Percentiles rank a stretch among this genome's conserved stretches.
Evolutionary conservation across 345 rosid species (phyloP).

Genomic region (Clausena lansium): DNA sequence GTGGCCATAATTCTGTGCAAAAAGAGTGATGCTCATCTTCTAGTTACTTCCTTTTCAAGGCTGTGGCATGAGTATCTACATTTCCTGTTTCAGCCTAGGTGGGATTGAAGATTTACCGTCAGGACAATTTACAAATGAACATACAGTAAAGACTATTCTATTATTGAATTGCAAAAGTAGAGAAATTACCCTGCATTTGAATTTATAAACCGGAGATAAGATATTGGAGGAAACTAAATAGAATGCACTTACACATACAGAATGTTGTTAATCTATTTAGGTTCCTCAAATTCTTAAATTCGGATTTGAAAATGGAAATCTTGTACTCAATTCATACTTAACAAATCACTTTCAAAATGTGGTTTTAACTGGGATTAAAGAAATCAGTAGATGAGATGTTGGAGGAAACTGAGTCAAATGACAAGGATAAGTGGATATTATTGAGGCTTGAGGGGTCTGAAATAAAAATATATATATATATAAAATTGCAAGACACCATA

Average conservation of each 20-base stretch:
- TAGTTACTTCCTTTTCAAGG: background rate
- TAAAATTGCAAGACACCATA: no score
- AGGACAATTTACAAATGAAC: no score
- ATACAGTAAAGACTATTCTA: no score
- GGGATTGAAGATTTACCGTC: no score
- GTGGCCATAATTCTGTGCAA: background rate
- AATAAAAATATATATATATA: no score
- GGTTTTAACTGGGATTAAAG: background rate
- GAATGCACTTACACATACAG: background rate
- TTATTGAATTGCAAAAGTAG: background rate
- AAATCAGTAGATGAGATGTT: background rate
- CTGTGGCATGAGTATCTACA: background rate
- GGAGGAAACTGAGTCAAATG: slow-evolving; percentile 4
- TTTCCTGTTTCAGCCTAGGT: background rate
- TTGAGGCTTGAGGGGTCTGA: background rate
- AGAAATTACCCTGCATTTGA: background rate
- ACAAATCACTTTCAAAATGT: no score
- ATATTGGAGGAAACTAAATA: slow-evolving; percentile 25
- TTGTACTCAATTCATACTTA: background rate
- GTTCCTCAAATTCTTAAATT: slow-evolving; percentile 15
- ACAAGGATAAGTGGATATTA: background rate
- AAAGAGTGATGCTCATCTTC: background rate
- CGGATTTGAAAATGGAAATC: background rate
- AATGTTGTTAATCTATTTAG: background rate
- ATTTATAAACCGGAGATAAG: slow-evolving; percentile 9